Base-by-base conservation (phyloP, 2,329 filamentous ascomycete species). In the Trichoderma gracile region DNA sequence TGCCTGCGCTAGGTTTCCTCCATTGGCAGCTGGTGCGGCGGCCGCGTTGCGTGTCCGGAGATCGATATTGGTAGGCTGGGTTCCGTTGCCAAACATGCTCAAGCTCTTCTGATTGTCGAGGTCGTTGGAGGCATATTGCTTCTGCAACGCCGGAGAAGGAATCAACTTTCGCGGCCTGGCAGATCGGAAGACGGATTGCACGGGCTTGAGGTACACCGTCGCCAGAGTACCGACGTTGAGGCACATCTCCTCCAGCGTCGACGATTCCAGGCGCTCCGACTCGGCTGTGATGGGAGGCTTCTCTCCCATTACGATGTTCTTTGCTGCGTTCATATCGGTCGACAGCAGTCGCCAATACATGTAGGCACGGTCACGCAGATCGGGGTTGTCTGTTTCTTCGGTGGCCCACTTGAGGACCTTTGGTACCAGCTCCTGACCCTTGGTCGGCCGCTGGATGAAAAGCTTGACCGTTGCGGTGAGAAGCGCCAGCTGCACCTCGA, bases 341-440 rank as follows among this genome's bases (percentile, higher is more conserved):
- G 93, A 97, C 1, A 99, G 84, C 15, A 99, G 84, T 5, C 95
- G 91, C 95, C 95, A 99, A 81, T 99, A 99, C 93, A 99, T 98
- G 81, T 97, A 99, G 0, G 95, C 95, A 71, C 95, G 84, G 76
- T 99, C 95, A 68, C 95, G 89, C 30, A 99, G 86, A 77, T 99
- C 95, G 0, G 95, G 95, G 76, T 99, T 97, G 74, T 99, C 95
- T n/a, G 94, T 98, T 76, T 98, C 95, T 76, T 98, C 95, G 0
- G 95, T 99, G 5, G 95, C 96, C 94, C 95, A 98, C 78, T 98
- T 98, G 57, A 99, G 82, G 2, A 98, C 94, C 72, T 93, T 93
- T 0, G 94, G 95, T 0, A 99, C 94, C 7, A 99, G 83, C 59
- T 96, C 89, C 72, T 97, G 93, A 27, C 92, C 95, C 74, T 96